Evolutionary conservation across 805 yeast genomes (phyloP).

Genomic region (Myxozyma neotropica): DNA sequence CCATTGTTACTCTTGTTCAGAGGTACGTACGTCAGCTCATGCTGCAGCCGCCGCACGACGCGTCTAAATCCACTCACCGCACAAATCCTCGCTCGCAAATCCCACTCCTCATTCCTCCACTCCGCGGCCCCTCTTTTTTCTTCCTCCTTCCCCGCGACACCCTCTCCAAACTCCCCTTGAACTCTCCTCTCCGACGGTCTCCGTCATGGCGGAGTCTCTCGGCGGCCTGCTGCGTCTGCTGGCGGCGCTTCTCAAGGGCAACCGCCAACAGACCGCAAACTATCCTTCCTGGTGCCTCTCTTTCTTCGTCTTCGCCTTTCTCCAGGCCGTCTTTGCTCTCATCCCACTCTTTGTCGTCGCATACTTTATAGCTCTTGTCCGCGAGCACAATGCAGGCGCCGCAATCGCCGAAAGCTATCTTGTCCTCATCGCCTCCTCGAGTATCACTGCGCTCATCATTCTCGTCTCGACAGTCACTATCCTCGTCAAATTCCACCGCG

Average conservation of each 20-base stretch:
- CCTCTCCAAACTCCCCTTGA: too few relatives aligned
- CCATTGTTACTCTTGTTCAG: too few relatives aligned
- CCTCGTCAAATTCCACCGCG: slow-evolving; percentile 2
- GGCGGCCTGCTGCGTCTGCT: background rate
- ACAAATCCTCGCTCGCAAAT: too few relatives aligned
- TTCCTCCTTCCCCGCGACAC: too few relatives aligned
- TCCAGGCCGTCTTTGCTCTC: slow-evolving; percentile 22
- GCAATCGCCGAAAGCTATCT: slow-evolving; percentile 10
- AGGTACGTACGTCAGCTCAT: too few relatives aligned
- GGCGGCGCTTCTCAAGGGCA: background rate
- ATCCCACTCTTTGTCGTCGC: slow-evolving; percentile 22
- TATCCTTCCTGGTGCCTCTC: slow-evolving; percentile 27
- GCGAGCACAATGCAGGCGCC: background rate
- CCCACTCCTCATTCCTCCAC: too few relatives aligned
- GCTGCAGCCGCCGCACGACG: too few relatives aligned
- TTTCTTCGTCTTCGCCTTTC: slow-evolving; percentile 18
- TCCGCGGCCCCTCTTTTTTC: too few relatives aligned
- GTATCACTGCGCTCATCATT: slow-evolving; percentile 6
- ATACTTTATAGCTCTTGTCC: slow-evolving; percentile 12
- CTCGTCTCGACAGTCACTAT: slow-evolving; percentile 1
- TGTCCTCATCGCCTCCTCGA: slow-evolving; percentile 9
- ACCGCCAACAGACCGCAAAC: background rate
- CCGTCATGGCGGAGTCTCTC: background rate
- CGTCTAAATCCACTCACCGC: too few relatives aligned
- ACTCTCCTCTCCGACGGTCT: too few relatives aligned